A percentile compares a stretch with the other conserved stretches of the same genome.
Conservation (phyloP, 257 asterid genomes). For the Solanum chilense region DNA sequence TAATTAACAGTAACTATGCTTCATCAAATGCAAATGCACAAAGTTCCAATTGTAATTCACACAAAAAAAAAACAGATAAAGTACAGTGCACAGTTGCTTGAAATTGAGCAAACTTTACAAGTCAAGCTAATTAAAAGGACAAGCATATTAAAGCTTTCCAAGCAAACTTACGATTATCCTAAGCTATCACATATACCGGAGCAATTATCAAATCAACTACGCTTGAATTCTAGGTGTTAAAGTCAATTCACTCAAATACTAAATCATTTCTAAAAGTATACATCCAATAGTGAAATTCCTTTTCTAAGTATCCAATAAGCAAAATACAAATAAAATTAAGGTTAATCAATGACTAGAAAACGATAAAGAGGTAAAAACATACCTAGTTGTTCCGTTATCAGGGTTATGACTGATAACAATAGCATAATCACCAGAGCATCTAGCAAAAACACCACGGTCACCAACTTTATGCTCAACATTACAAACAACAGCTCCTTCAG, state of each 20-base stretch:
- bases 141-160: not conserved
- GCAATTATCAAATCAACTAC: not conserved
- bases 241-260: not conserved
- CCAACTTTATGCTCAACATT: conserved; percentile 26
- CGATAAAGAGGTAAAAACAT: not conserved
- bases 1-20: not conserved
- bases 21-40: not conserved
- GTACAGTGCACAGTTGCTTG: not conserved
- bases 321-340: no score
- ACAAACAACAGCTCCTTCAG: conserved; percentile 47
- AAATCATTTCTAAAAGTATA: not conserved
- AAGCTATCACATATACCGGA: not conserved
- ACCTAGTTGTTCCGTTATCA: conserved; percentile 43
- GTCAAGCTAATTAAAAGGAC: not conserved
- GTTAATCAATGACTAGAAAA: not conserved
- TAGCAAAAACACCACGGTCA: conserved; percentile 41
- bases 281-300: not conserved
- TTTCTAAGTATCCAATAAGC: not conserved
- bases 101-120: not conserved
- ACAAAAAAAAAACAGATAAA: not conserved
- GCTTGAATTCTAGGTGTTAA: not conserved
- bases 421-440: conserved; percentile 50
- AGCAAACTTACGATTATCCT: not conserved
- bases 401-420: conserved; percentile 42
- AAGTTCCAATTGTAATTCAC: not conserved